phyloP scores from a whole-genome alignment of 1,284 basidiomycete genomes.

The Papiliotrema nemorosa region DNA sequence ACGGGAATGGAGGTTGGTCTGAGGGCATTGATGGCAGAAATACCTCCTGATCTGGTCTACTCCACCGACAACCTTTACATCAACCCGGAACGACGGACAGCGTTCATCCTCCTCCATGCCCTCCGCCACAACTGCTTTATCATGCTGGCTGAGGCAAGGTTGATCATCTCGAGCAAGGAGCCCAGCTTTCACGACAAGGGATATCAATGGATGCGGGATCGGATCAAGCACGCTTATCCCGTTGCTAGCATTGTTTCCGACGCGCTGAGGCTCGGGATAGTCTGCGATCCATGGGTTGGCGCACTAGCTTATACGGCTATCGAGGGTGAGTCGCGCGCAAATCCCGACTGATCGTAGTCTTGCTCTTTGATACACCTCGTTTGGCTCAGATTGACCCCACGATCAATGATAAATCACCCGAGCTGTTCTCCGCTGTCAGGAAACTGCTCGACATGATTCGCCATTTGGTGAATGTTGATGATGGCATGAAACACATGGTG shows the following conservation, averaged over 20 bases:
- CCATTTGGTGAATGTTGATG: background rate
- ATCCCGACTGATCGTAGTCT: slow-evolving; percentile 7
- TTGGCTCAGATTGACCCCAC: slow-evolving; percentile 6
- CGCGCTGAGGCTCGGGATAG: slow-evolving; percentile 4
- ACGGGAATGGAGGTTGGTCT: slow-evolving; percentile 2
- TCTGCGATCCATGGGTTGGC: slow-evolving; percentile 10
- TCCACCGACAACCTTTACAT: slow-evolving; percentile 5
- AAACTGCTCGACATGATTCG: slow-evolving; percentile 1
- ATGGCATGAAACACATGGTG: background rate
- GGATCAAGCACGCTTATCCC: slow-evolving; percentile 11
- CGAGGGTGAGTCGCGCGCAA: slow-evolving; percentile 12
- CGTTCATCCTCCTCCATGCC: slow-evolving; percentile 9
- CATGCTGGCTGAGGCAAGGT: slow-evolving; percentile 11
- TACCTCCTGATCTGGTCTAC: slow-evolving; percentile 7
- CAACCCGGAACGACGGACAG: background rate
- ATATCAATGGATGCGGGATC: slow-evolving; percentile 1
- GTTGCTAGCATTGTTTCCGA: slow-evolving; percentile 11
- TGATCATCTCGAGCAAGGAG: slow-evolving; percentile 7
- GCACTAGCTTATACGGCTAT: slow-evolving; percentile 12
- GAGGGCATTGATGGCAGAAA: background rate
- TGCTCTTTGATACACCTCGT: slow-evolving; percentile 14
- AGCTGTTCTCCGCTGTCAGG: background rate
- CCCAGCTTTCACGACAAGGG: slow-evolving; percentile 3
- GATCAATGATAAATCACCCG: slow-evolving; percentile 3
- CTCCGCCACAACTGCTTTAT: slow-evolving; percentile 20